phyloP scores from a whole-genome alignment of 2,329 filamentous ascomycete genomes.

The Sporothrix inflata region DNA sequence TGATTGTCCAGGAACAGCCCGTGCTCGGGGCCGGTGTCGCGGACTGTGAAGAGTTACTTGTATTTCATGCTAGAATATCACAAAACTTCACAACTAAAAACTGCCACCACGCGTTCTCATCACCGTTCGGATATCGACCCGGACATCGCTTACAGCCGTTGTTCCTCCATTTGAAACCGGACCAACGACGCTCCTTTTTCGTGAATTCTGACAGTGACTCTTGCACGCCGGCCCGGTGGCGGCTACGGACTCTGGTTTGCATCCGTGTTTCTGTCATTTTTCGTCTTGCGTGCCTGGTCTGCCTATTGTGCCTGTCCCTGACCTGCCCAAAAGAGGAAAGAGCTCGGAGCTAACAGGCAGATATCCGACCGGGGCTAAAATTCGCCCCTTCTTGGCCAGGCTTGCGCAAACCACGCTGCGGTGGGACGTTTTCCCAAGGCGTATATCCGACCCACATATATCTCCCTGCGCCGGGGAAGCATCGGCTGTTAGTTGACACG shows the following conservation, averaged over 20 bases:
- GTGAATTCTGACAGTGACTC: neutral
- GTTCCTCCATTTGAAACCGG: neutral
- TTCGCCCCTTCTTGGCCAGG: neutral
- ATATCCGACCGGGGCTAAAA: slow-evolving; percentile 20
- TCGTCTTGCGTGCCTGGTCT: neutral
- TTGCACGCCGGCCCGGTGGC: neutral
- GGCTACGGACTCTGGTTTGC: neutral
- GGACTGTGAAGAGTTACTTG: neutral
- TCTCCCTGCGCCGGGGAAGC: neutral
- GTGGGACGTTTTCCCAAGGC: slow-evolving; percentile 26
- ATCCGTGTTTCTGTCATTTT: neutral
- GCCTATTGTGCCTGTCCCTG: neutral
- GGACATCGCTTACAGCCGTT: neutral
- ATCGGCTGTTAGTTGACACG: slow-evolving; percentile 21
- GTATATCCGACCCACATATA: slow-evolving; percentile 18
- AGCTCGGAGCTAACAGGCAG: slow-evolving; percentile 21
- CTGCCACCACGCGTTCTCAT: neutral
- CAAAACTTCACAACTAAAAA: neutral
- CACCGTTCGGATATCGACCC: neutral
- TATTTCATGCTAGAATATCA: neutral
- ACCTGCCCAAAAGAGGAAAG: neutral
- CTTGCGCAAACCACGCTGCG: neutral
- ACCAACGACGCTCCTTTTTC: neutral
- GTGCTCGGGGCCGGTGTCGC: neutral
- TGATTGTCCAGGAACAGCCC: neutral